Conservation (phyloP, 345 rosid genomes). For the Moricandia moricandioides region DNA sequence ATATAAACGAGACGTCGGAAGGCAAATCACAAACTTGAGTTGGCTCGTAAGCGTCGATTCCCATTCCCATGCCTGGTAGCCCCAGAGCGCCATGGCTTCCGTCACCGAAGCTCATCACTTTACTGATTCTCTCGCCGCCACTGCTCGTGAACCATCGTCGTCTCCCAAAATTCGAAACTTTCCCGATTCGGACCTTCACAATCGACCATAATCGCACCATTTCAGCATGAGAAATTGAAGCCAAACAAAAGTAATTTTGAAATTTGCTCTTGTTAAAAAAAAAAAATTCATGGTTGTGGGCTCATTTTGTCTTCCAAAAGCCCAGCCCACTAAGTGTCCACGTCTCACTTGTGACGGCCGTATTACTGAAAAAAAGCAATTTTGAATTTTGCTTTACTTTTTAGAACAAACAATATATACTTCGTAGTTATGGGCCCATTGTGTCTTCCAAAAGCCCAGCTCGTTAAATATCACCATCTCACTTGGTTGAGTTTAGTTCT, state of each 20-base stretch:
- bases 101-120: constrained; percentile 88
- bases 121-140: background rate
- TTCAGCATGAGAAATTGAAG: background rate
- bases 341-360: background rate
- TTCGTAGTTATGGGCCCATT: too few relatives aligned
- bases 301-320: constrained; percentile 3
- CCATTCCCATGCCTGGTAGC: constrained; percentile 51
- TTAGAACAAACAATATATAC: too few relatives aligned
- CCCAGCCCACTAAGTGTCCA: constrained; percentile 27
- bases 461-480: too few relatives aligned
- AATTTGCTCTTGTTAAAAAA: background rate
- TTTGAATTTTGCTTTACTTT: background rate
- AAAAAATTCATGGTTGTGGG: background rate
- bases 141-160: background rate
- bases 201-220: background rate
- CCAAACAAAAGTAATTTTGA: background rate
- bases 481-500: too few relatives aligned
- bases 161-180: background rate
- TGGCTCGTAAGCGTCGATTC: constrained; percentile 72
- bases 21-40: constrained; percentile 54
- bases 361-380: background rate
- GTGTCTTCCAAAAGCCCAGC: too few relatives aligned
- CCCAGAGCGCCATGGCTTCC: constrained; percentile 84
- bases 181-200: background rate
- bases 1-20: constrained; percentile 45